Conservation (phyloP, 768 basidiomycete species). For the Panaeolus papilionaceus region DNA sequence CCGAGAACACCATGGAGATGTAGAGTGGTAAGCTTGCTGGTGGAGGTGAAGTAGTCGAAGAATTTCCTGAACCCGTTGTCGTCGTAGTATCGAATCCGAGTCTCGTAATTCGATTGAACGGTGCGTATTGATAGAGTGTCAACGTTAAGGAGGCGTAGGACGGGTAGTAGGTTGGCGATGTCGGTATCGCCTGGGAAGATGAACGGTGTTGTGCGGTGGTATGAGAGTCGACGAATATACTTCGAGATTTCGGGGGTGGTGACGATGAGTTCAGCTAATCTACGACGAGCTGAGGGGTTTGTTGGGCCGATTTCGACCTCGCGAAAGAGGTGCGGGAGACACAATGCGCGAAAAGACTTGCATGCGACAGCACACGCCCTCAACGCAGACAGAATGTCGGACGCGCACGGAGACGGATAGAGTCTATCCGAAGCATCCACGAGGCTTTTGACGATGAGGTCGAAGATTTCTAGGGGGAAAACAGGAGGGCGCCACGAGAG, state of each 20-base stretch:
- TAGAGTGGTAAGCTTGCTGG: background rate
- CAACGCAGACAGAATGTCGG: background rate
- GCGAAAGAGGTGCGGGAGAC: background rate
- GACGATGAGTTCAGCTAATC: background rate
- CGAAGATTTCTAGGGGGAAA: slow-evolving; percentile 7
- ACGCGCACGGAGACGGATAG: slow-evolving; percentile 10
- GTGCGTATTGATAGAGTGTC: background rate
- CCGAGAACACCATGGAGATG: slow-evolving; percentile 1
- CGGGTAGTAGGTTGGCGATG: background rate
- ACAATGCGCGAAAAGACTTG: background rate
- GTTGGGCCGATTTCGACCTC: slow-evolving; percentile 5
- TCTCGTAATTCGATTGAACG: background rate
- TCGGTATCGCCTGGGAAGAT: background rate
- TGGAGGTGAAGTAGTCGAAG: background rate
- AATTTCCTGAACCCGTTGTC: slow-evolving; percentile 1
- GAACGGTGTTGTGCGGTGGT: slow-evolving; percentile 1
- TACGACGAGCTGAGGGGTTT: background rate
- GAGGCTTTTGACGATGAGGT: slow-evolving; percentile 8
- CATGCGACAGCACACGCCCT: background rate
- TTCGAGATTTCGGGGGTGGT: background rate
- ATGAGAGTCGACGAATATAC: slow-evolving; percentile 3
- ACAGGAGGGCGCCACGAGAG: background rate
- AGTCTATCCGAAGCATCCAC: background rate
- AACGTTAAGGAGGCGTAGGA: background rate
- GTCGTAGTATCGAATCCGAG: background rate